Conservation (phyloP, 129 eudicot species). For the Artemisia argyi region DNA sequence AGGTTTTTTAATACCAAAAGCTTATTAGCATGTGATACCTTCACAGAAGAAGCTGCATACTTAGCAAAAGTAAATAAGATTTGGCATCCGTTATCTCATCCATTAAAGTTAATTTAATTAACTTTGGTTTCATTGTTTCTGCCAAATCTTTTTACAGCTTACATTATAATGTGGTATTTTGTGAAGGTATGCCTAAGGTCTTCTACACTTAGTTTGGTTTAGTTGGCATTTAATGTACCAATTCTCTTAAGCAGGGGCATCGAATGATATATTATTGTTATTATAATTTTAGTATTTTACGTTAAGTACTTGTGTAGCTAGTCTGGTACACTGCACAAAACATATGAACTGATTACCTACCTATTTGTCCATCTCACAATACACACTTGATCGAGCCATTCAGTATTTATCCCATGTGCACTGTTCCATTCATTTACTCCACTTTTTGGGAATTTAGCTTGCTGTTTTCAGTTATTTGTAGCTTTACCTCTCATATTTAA, state of each 20-base stretch:
- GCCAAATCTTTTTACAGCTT: no score
- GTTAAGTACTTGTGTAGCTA: constrained; percentile 26
- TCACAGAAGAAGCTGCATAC: not conserved
- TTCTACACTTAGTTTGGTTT: not conserved
- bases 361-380: constrained; percentile 25
- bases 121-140: not conserved
- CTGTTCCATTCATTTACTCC: constrained; percentile 18
- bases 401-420: constrained; percentile 26
- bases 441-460: constrained; percentile 16
- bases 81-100: not conserved
- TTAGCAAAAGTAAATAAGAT: not conserved
- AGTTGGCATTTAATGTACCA: not conserved
- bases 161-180: not conserved
- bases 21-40: constrained; percentile 8
- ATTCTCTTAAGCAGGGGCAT: not conserved
- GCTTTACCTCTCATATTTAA: constrained; percentile 8
- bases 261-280: not conserved
- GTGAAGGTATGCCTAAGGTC: constrained; percentile 3
- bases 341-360: constrained; percentile 31
- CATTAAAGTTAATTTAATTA: not conserved
- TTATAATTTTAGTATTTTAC: constrained; percentile 13
- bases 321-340: constrained; percentile 39
- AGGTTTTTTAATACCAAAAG: not conserved
- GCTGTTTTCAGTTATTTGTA: not conserved
- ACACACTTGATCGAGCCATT: constrained; percentile 17